Conservation (phyloP, 2,329 filamentous ascomycete genomes). For the Trichophyton mentagrophytes region DNA sequence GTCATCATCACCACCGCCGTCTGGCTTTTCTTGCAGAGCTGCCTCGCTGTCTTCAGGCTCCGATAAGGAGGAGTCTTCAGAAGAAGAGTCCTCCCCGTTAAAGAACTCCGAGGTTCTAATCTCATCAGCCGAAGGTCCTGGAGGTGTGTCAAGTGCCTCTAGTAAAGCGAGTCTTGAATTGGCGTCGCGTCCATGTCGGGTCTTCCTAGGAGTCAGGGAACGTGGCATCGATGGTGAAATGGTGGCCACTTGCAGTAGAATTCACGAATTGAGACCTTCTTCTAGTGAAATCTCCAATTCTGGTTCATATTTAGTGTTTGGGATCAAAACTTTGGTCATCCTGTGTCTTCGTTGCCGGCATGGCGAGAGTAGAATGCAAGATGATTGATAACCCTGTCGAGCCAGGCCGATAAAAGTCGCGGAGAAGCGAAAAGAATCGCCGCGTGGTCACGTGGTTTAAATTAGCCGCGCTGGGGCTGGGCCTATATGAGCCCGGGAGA, state of each 20-base stretch:
- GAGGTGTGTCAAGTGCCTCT: slow-evolving; percentile 10
- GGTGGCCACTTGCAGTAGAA: background rate
- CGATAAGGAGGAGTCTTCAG: slow-evolving; percentile 25
- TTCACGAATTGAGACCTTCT: background rate
- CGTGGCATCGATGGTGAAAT: slow-evolving; percentile 1
- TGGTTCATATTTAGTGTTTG: background rate
- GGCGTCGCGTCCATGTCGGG: background rate
- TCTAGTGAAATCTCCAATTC: background rate
- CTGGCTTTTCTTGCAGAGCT: background rate
- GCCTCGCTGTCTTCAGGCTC: slow-evolving; percentile 6
- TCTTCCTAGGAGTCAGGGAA: background rate
- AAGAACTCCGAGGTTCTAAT: slow-evolving; percentile 6
- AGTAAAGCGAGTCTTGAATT: slow-evolving; percentile 16
- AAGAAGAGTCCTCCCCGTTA: slow-evolving; percentile 23
- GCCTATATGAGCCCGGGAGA: no score
- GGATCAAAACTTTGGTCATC: background rate
- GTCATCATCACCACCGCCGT: background rate
- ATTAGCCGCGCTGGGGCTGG: background rate
- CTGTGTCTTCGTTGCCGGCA: background rate
- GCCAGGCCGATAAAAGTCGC: background rate
- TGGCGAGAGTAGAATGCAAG: background rate
- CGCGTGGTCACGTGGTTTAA: background rate
- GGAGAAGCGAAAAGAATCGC: background rate
- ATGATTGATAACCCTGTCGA: background rate
- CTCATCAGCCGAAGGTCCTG: slow-evolving; percentile 7